These are phyloP conservation scores for Periglandula ipomoeae DNA, from an alignment of 2,329 filamentous ascomycete genomes.

Conservation along the genomic window DNA sequence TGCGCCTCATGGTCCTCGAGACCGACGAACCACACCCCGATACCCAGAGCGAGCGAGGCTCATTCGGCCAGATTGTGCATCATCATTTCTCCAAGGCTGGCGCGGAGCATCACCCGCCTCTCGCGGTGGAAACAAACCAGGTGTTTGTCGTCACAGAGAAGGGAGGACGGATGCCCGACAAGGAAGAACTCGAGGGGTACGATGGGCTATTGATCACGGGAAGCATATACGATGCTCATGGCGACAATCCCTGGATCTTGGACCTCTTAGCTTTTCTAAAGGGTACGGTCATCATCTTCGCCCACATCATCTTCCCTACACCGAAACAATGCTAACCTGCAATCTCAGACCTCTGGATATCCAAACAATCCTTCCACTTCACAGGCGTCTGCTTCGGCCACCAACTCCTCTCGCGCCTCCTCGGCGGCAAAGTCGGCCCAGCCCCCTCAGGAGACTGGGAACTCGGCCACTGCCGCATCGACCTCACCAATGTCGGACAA, in stretches of 20 bases:
- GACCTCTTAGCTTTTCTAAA: conserved; percentile 52
- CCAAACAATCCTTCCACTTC: conserved; percentile 43
- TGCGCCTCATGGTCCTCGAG: conserved; percentile 44
- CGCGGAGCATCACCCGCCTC: conserved; percentile 39
- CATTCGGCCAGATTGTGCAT: conserved; percentile 45
- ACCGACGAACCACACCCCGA: conserved; percentile 47
- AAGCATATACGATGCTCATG: conserved; percentile 60
- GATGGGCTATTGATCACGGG: conserved; percentile 71
- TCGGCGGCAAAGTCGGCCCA: conserved; percentile 58
- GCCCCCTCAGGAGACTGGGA: conserved; percentile 65
- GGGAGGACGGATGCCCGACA: conserved; percentile 36
- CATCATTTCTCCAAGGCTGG: conserved; percentile 42
- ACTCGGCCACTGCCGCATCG: conserved; percentile 54
- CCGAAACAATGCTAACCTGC: too few relatives aligned
- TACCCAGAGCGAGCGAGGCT: conserved; percentile 37
- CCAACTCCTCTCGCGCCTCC: conserved; percentile 64
- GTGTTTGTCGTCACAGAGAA: conserved; percentile 42
- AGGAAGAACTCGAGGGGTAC: conserved; percentile 47
- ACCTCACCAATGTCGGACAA: conserved; percentile 56
- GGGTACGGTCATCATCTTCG: conserved; percentile 18
- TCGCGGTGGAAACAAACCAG: conserved; percentile 45
- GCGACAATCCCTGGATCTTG: conserved; percentile 63
- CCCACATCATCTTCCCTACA: too few relatives aligned
- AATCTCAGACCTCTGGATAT: conserved; percentile 36
- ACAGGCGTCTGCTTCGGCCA: conserved; percentile 78